Evolutionary conservation across 2,329 filamentous ascomycete genomes (phyloP).

Genomic region (Ampelomyces quisqualis): DNA sequence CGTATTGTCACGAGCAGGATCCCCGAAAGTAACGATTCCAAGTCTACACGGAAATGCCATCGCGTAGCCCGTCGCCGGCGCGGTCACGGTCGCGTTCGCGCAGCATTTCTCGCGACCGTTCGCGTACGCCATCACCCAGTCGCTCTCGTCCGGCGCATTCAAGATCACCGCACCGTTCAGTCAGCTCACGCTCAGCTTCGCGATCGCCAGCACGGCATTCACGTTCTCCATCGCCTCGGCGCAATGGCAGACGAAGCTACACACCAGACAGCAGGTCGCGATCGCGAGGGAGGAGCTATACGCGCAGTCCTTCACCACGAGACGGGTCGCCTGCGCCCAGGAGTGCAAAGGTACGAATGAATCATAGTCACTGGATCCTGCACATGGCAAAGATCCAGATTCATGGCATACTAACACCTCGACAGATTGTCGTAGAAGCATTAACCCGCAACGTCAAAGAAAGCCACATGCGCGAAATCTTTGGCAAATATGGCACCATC

Average conservation of each 20-base stretch:
- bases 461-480: conserved; percentile 86
- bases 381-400: not conserved
- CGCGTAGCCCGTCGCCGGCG: conserved; percentile 28
- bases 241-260: conserved; percentile 42
- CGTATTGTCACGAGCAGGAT: not conserved
- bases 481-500: conserved; percentile 82
- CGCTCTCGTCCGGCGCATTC: conserved; percentile 28
- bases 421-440: conserved; percentile 89
- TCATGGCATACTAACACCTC: conserved; percentile 1
- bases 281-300: conserved; percentile 39
- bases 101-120: conserved; percentile 47
- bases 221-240: conserved; percentile 29
- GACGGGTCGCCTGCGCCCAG: conserved; percentile 37
- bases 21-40: too few species aligned
- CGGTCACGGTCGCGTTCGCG: conserved; percentile 29
- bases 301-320: conserved; percentile 39
- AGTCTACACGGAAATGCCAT: conserved; percentile 25
- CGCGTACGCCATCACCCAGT: conserved; percentile 34
- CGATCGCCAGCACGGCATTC: conserved; percentile 19
- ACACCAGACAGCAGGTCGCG: conserved; percentile 32
- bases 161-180: conserved; percentile 40
- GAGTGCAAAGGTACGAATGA: conserved; percentile 41
- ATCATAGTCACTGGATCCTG: not conserved
- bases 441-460: conserved; percentile 94
- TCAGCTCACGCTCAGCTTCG: conserved; percentile 41